Base-by-base conservation (phyloP, 2,329 filamentous ascomycete species). In the Tolypocladium ophioglossoides region DNA sequence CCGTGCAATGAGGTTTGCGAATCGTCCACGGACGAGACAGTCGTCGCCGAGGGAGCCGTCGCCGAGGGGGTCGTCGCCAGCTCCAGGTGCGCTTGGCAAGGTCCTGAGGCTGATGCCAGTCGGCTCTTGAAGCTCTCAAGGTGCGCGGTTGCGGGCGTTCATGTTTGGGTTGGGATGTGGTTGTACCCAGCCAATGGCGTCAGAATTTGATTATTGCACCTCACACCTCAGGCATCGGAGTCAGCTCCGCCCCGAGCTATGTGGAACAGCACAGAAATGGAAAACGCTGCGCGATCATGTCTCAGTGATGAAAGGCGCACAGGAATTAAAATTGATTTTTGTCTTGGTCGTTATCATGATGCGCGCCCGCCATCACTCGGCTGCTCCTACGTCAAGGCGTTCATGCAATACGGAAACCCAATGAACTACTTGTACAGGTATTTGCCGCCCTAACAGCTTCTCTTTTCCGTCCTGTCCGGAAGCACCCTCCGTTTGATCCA, bases 401-500 rank as follows among this genome's bases (percentile, higher is more conserved):
- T n/a, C 16, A 30, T 18, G 41, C 24, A 18, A 9, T n/a, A 11
- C 41, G 16, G 16, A 30, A n/a, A 7, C 35, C 24, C 40, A 18
- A 46, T 10, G 9, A 4, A 46, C 24, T 46, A 18, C 20, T 32
- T 20, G 27, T 20, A 20, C 44, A 14, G 27, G 2, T n/a, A 2
- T 20, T n/a, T 18, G 18, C 27, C 27, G 18, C 27, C 27, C 44
- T 32, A 27, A 11, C 22, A 18, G 9, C 30, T 40, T n/a, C 38
- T 39, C 22, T 20, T 41, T n/a, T 24, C n/a, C 22, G 24, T 51
- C 55, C 32, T 38, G 30, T 20, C 50, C 30, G n/a, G 37, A 34
- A 57, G 39, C 35, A 58, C 52, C 34, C 66, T 62, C 52, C 65
- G 61, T 58, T 57, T 68, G 22, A 70, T 61, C 69, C 70, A 71